Evolutionary conservation across 495 filamentous ascomycete genomes (phyloP), one percentile per base, ranked within the genome.

Genomic region (Neurospora sublineolata): DNA sequence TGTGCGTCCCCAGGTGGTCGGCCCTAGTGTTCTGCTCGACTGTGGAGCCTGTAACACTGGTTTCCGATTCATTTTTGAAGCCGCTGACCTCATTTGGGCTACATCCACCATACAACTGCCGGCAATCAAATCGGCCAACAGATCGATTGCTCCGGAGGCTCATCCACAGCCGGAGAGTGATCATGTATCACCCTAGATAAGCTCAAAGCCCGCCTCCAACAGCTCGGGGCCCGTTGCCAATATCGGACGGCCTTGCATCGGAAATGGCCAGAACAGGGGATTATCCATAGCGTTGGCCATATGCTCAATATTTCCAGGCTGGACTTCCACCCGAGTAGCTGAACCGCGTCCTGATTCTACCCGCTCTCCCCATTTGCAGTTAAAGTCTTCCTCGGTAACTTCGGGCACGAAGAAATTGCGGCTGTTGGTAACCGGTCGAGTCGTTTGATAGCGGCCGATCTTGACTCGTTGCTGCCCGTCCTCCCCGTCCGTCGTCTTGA

Each of bases 231-330:
- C 82, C 33, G 76, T 79, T 7, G 81, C 82, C 70, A 88, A 68
- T 71, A 86, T 80, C 2, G 86, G 85, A n/a, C 83, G 76, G 3
- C 84, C 85, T 69, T 87, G 85, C 79, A 86, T 82, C 1, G 85
- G 85, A 72, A 87, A 87, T 2, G 84, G 84, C 83, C 84, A 87
- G 37, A 87, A 88, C 41, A 87, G 72, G 12, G 84, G 84, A 64
- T 83, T 84, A 60, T 84, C 82, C 41, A 77, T 58, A 64, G 74
- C 72, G 58, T 71, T 79, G 40, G 72, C 73, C 69, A 64, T 68
- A 41, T 69, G 71, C 69, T 11, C 74, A 60, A 27, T 23, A 68
- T 52, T 67, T 52, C 69, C 64, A 67, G 42, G 27, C 20, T 67
- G 69, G 46, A 73, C 42, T 9, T 67, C 39, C 67, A 44, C 16